Conservation (phyloP, 2,329 filamentous ascomycete genomes). For the Fusarium pininemorale region DNA sequence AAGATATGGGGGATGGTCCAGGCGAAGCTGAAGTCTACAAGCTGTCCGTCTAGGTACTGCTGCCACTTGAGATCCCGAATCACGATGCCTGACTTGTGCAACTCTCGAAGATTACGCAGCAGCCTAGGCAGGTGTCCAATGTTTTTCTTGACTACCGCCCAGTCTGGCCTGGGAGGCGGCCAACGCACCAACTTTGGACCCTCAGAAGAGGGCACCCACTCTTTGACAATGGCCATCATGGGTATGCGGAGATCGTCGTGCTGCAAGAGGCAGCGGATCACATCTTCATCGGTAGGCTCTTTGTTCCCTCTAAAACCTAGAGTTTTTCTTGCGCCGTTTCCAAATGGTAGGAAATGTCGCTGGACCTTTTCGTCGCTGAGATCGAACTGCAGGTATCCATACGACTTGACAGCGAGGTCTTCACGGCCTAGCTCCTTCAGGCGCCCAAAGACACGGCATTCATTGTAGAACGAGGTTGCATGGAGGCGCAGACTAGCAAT, state of each 20-base stretch:
- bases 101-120: not conserved
- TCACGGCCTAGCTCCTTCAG: slow-evolving; percentile 20
- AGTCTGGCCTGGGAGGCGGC: no score
- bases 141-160: no score
- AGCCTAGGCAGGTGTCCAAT: not conserved
- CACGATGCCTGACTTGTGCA: slow-evolving; percentile 23
- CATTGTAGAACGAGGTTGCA: not conserved
- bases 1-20: slow-evolving; percentile 22
- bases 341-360: not conserved
- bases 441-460: slow-evolving; percentile 19
- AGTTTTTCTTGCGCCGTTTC: not conserved
- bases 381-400: slow-evolving; percentile 8
- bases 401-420: not conserved
- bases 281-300: no score
- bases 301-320: no score
- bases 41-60: slow-evolving; percentile 9
- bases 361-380: not conserved
- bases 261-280: not conserved
- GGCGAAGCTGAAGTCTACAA: slow-evolving; percentile 12
- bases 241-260: not conserved
- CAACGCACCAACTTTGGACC: no score
- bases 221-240: not conserved
- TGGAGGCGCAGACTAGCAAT: not conserved
- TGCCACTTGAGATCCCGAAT: slow-evolving; percentile 6
- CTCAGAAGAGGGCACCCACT: not conserved